These are phyloP conservation scores for Zea luxurians DNA, from an alignment of 176 grass and related monocot genomes.

Conservation along the genomic window DNA sequence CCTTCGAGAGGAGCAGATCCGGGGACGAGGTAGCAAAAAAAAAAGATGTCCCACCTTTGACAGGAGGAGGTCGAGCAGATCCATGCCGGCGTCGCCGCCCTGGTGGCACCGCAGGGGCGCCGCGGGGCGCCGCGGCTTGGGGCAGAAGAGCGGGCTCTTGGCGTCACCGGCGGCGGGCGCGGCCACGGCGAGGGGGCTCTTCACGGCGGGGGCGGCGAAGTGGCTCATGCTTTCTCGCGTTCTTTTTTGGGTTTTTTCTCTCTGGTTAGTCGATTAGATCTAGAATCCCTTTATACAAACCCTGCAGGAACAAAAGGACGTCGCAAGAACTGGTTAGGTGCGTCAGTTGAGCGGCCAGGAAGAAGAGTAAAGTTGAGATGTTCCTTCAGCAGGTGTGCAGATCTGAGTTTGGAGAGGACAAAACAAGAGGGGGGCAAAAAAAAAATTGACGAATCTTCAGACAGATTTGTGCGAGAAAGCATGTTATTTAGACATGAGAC, in stretches of 20 bases:
- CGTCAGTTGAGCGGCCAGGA: neutral
- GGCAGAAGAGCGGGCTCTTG: constrained; percentile 77
- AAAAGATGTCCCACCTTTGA: constrained; percentile 46
- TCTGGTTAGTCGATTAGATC: constrained; percentile 59
- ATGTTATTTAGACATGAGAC: neutral
- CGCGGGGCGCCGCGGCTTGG: constrained; percentile 76
- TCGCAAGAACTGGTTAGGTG: neutral
- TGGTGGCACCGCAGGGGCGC: constrained; percentile 61
- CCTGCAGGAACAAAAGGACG: constrained; percentile 31
- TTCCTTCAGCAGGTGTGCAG: too few species aligned
- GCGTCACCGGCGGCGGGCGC: constrained; percentile 33
- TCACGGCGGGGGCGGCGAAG: constrained; percentile 62
- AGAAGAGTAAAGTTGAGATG: too few species aligned
- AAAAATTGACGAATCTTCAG: neutral
- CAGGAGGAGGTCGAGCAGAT: constrained; percentile 70
- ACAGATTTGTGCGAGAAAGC: neutral
- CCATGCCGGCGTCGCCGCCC: constrained; percentile 59
- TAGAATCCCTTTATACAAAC: constrained; percentile 19
- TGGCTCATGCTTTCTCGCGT: constrained; percentile 52
- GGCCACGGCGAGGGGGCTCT: constrained; percentile 61
- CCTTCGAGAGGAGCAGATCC: neutral
- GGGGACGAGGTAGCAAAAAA: neutral
- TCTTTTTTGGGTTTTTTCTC: neutral
- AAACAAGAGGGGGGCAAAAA: neutral
- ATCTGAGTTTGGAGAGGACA: too few species aligned